Evolutionary conservation across 1,284 basidiomycete species (phyloP).

Genomic region (Vanrija pseudolonga): DNA sequence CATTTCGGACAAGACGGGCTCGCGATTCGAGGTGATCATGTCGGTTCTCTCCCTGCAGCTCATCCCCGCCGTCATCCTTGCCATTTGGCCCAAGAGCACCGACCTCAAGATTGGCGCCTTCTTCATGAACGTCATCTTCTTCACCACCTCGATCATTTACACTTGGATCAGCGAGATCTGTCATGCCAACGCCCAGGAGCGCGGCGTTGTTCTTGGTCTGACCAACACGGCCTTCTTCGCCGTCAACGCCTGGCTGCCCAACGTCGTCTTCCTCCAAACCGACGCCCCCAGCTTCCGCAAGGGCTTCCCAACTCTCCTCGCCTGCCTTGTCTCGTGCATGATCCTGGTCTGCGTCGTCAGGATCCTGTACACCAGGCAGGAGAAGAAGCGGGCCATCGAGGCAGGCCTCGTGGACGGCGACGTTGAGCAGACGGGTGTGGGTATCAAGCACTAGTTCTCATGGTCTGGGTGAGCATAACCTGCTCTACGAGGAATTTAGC

Average conservation of each 20-base stretch:
- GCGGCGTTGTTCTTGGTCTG: constrained; percentile 10
- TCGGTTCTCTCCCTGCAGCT: neutral
- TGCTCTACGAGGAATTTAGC: no score
- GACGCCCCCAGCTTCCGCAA: constrained; percentile 20
- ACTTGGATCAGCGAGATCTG: constrained; percentile 16
- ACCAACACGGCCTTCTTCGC: constrained; percentile 17
- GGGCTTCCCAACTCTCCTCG: constrained; percentile 17
- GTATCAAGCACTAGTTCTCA: no score
- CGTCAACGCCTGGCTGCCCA: constrained; percentile 21
- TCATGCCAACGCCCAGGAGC: constrained; percentile 8
- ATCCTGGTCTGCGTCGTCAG: no score
- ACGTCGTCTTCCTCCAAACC: constrained; percentile 22
- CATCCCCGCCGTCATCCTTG: constrained; percentile 1
- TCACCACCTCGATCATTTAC: constrained; percentile 7
- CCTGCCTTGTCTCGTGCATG: neutral
- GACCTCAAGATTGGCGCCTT: neutral
- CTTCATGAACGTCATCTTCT: neutral
- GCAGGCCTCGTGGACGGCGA: no score
- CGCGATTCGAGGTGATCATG: constrained; percentile 5
- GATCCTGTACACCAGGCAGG: no score
- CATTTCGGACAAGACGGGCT: constrained; percentile 9
- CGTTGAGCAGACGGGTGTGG: no score
- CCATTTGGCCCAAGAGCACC: constrained; percentile 9
- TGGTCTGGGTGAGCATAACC: no score
- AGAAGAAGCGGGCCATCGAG: no score